Evolutionary conservation across 495 filamentous ascomycete genomes (phyloP).

Genomic region (Penicillium taxi): DNA sequence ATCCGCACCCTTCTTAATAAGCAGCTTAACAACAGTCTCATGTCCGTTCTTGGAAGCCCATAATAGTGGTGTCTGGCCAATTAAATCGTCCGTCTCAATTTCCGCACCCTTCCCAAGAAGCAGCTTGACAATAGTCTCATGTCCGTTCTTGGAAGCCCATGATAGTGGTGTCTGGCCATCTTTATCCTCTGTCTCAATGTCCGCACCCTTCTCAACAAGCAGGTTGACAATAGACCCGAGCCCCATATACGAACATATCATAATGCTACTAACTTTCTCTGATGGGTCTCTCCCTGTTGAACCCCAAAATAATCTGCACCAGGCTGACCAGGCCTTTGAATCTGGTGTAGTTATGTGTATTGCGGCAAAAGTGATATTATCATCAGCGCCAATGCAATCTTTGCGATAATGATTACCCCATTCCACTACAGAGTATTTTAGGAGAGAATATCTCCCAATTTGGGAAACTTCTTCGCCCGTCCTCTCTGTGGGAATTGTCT

Average conservation of each 20-base stretch:
- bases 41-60: neutral
- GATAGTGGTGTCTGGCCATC: conserved; percentile 3
- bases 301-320: neutral
- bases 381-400: neutral
- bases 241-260: conserved; percentile 14
- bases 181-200: conserved; percentile 8
- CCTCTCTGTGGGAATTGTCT: neutral
- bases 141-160: neutral
- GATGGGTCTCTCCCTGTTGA: neutral
- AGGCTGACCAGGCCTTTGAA: neutral
- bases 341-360: neutral
- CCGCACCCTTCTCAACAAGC: conserved; percentile 8
- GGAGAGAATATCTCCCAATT: neutral
- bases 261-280: conserved; percentile 8
- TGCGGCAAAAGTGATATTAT: neutral
- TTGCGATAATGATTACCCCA: neutral
- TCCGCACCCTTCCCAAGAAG: neutral
- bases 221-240: conserved; percentile 11
- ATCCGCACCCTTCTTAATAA: neutral
- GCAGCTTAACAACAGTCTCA: neutral
- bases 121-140: neutral
- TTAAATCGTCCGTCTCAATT: neutral
- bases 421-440: neutral
- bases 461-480: neutral
- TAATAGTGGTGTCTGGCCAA: neutral